Base-by-base conservation (phyloP, 805 yeast genomes). In the Schwanniomyces occidentalis region DNA sequence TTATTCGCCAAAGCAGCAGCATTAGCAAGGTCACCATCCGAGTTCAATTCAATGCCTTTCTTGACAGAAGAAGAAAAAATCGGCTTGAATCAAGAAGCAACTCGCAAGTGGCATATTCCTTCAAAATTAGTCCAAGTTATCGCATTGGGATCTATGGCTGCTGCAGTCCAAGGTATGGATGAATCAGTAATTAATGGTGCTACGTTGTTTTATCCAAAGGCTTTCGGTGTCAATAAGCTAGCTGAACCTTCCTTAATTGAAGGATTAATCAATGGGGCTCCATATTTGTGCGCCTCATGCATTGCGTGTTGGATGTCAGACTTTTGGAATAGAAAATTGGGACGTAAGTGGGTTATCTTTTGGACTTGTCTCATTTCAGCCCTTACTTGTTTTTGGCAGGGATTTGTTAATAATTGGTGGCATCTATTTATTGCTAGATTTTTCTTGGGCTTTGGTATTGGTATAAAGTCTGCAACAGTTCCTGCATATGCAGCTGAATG, bases 131-230 rank as follows among this genome's bases (percentile, higher is more conserved):
- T 74, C 41, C 76, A 65, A 40, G 71, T 75, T 14, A 73, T 77
- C 56, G 72, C 80, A 6, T 60, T 79, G 49, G 78, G 83, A 29
- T 80, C 86, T 3, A 64, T 80, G 67, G 79, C 85, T 34, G 82
- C 85, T 4, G 80, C 83, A 4, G 84, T 80, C 25, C 88, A 82
- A 52, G 88, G 88, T 34, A 79, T 79, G 85, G 88, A 82, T 54
- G 85, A 82, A 53, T 73, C 85, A 5, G 86, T 80, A 7, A 63
- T 78, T 39, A 80, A 81, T 43, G 88, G 87, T 23, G 87, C 87
- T 15, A 76, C 73, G 30, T 53, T 80, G 16, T 75, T 71, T 42
- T 82, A 78, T 54, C 85, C 85, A 2, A 35, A 44, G 2, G 71
- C 63, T 15, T 69, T 82, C 52, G 81, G 80, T 2, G 65, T 83